phyloP scores from a whole-genome alignment of 208 protist species.

The Angomonas deanei region DNA sequence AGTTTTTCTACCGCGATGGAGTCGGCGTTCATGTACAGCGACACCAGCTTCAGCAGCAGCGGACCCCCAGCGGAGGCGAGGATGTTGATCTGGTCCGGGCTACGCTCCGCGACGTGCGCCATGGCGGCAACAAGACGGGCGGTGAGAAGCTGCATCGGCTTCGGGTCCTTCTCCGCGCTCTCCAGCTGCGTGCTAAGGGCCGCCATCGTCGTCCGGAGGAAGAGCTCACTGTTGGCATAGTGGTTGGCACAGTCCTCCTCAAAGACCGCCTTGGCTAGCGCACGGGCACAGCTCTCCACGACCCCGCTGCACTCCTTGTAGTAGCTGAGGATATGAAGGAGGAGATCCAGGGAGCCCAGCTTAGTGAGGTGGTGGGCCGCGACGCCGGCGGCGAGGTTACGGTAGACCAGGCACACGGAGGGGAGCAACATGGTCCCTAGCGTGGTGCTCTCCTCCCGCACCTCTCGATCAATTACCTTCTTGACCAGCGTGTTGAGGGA shows the following conservation, averaged over 20 bases:
- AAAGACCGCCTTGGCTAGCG: conserved; percentile 65
- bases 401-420: conserved; percentile 25
- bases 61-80: conserved; percentile 19
- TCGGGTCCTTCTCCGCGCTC: neutral
- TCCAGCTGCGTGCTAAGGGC: neutral
- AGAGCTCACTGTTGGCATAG: conserved; percentile 20
- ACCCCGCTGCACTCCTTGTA: conserved; percentile 21
- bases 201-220: neutral
- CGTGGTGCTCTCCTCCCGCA: neutral
- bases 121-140: conserved; percentile 35
- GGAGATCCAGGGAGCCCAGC: conserved; percentile 33
- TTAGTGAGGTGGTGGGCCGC: conserved; percentile 19
- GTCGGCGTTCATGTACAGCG: neutral
- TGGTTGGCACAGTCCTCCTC: conserved; percentile 33
- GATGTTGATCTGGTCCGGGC: conserved; percentile 20
- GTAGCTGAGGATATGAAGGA: conserved; percentile 33
- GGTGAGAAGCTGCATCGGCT: conserved; percentile 34
- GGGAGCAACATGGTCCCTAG: conserved; percentile 17
- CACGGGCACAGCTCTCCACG: conserved; percentile 50
- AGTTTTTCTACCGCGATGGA: neutral
- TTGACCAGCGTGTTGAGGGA: conserved; percentile 23
- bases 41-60: conserved; percentile 5
- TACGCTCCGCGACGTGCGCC: conserved; percentile 31
- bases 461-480: conserved; percentile 5
- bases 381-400: conserved; percentile 16